A percentile compares a stretch with the other conserved stretches of the same genome.
These are phyloP conservation scores for Plantago coronopus DNA, from an alignment of 305 asterid genomes.

Conservation along the genomic window DNA sequence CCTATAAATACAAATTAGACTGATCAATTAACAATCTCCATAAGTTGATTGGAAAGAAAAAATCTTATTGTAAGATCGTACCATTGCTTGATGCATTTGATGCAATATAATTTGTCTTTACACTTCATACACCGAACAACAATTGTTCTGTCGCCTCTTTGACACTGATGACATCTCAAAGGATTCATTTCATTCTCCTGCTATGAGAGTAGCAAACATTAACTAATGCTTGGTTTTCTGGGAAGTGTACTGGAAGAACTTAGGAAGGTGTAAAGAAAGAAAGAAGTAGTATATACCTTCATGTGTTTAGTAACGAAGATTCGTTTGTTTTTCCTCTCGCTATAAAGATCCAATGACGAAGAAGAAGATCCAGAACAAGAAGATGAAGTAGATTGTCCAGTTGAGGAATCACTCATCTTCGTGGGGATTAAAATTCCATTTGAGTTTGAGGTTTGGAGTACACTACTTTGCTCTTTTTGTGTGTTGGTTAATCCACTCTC, in stretches of 20 bases:
- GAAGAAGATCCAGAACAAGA: slow-evolving; percentile 34
- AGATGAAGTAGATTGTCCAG: slow-evolving; percentile 21
- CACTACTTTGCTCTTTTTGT: slow-evolving; percentile 28
- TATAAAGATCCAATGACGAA: slow-evolving; percentile 29
- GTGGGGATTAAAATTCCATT: slow-evolving; percentile 19
- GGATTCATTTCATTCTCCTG: slow-evolving; percentile 35
- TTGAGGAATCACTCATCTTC: slow-evolving; percentile 21
- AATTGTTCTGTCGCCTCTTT: slow-evolving; percentile 43
- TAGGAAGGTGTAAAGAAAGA: slow-evolving; percentile 6
- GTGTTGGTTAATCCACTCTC: slow-evolving; percentile 18
- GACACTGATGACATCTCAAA: slow-evolving; percentile 60
- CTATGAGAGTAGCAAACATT: slow-evolving; percentile 22
- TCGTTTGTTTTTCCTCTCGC: slow-evolving; percentile 21
- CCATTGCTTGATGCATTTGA: slow-evolving; percentile 79
- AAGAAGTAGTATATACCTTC: slow-evolving; percentile 36
- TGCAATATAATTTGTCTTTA: slow-evolving; percentile 53
- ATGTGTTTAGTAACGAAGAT: slow-evolving; percentile 24
- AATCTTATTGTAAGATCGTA: slow-evolving; percentile 20
- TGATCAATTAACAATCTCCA: slow-evolving; percentile 9
- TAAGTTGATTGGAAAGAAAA: not conserved
- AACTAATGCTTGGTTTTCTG: slow-evolving; percentile 9
- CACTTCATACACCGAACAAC: slow-evolving; percentile 78
- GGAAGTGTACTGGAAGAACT: slow-evolving; percentile 13
- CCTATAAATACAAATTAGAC: slow-evolving; percentile 38
- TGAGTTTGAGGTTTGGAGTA: slow-evolving; percentile 22